These are phyloP conservation scores for Mangifera indica DNA, from an alignment of 345 rosid genomes.

Conservation along the genomic window DNA sequence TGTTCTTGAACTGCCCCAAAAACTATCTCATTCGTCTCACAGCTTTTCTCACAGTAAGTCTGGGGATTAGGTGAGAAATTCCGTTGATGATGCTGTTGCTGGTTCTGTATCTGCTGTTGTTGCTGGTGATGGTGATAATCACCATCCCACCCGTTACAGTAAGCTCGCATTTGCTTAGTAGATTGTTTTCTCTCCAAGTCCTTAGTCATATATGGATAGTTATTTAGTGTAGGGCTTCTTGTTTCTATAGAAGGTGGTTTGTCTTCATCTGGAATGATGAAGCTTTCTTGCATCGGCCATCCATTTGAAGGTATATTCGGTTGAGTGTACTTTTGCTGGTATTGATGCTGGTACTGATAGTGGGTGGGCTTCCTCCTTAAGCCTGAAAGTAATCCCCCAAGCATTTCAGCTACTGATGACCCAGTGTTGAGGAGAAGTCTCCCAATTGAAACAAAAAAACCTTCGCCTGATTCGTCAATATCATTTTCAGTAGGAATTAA, in stretches of 20 bases:
- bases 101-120: constrained; percentile 27
- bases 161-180: constrained; percentile 49
- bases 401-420: constrained; percentile 59
- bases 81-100: constrained; percentile 50
- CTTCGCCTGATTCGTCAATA: constrained; percentile 57
- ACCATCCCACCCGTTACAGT: constrained; percentile 43
- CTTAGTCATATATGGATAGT: constrained; percentile 45
- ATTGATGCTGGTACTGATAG: constrained; percentile 24
- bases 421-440: constrained; percentile 68
- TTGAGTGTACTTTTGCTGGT: constrained; percentile 46
- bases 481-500: constrained; percentile 68
- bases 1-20: constrained; percentile 93
- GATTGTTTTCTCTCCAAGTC: constrained; percentile 42
- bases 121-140: constrained; percentile 49
- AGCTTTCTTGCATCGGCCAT: constrained; percentile 88
- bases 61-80: constrained; percentile 42
- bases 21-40: constrained; percentile 83
- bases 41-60: constrained; percentile 65
- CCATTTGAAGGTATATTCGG: constrained; percentile 31
- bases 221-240: constrained; percentile 44
- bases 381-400: constrained; percentile 46
- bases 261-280: constrained; percentile 69
- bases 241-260: constrained; percentile 69
- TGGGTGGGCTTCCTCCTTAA: constrained; percentile 40
- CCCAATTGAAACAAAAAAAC: constrained; percentile 70